Conservation (phyloP, 805 yeast genomes). For the Cyberlindnera bimundalis region DNA sequence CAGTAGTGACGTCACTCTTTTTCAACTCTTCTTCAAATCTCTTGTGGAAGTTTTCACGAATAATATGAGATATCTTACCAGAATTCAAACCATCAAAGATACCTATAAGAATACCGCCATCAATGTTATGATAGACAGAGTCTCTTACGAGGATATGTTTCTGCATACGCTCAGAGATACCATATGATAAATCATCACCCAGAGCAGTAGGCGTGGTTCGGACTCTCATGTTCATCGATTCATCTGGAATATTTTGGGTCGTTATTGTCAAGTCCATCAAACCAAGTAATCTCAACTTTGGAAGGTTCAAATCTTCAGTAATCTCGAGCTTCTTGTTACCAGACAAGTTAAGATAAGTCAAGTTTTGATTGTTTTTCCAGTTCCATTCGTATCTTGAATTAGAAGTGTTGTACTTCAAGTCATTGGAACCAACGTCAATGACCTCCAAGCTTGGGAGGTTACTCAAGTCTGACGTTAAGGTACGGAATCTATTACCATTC, state of each 20-base stretch:
- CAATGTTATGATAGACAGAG: slow-evolving; percentile 78
- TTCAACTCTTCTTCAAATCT: slow-evolving; percentile 66
- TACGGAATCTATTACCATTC: slow-evolving; percentile 80
- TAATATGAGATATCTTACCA: slow-evolving; percentile 64
- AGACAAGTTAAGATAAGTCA: slow-evolving; percentile 81
- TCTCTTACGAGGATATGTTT: slow-evolving; percentile 72
- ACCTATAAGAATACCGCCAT: slow-evolving; percentile 78
- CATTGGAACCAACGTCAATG: slow-evolving; percentile 89
- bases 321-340: slow-evolving; percentile 93
- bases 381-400: slow-evolving; percentile 98
- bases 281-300: slow-evolving; percentile 71
- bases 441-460: slow-evolving; percentile 59
- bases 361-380: slow-evolving; percentile 80
- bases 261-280: slow-evolving; percentile 94
- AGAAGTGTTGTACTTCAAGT: slow-evolving; percentile 84
- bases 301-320: slow-evolving; percentile 73
- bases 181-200: slow-evolving; percentile 67
- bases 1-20: slow-evolving; percentile 55
- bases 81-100: slow-evolving; percentile 78
- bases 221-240: slow-evolving; percentile 73
- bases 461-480: slow-evolving; percentile 86
- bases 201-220: slow-evolving; percentile 85
- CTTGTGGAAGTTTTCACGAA: slow-evolving; percentile 68
- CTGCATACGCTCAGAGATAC: slow-evolving; percentile 88
- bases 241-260: slow-evolving; percentile 86